phyloP scores from a whole-genome alignment of 805 yeast species.

The Isabelozyma gotoi region DNA sequence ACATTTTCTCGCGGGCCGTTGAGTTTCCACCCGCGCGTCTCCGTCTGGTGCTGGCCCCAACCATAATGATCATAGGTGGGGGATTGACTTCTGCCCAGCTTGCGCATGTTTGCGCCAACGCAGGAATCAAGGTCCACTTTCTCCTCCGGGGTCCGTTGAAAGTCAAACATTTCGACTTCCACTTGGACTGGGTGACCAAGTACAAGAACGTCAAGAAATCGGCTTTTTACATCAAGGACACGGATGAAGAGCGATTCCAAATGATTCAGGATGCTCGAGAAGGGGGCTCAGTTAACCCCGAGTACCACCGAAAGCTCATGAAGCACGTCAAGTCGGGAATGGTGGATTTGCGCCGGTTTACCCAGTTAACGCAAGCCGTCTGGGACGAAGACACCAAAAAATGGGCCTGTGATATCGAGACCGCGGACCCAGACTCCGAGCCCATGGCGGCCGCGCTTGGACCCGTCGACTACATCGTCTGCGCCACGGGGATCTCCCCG shows the following conservation, averaged over 20 bases:
- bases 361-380: constrained; percentile 21
- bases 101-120: constrained; percentile 34
- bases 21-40: constrained; percentile 20
- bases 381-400: constrained; percentile 22
- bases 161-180: constrained; percentile 48
- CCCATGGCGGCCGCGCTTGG: constrained; percentile 1
- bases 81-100: constrained; percentile 48
- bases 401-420: constrained; percentile 20
- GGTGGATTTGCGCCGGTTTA: constrained; percentile 25
- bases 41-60: constrained; percentile 9
- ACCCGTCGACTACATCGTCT: constrained; percentile 33
- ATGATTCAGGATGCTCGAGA: constrained; percentile 43
- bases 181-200: constrained; percentile 51
- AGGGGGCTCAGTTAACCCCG: constrained; percentile 49
- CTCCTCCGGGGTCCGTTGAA: constrained; percentile 37
- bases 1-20: constrained; percentile 25
- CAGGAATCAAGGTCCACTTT: constrained; percentile 33
- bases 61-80: constrained; percentile 43
- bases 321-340: constrained; percentile 29
- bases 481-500: constrained; percentile 42
- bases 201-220: constrained; percentile 45
- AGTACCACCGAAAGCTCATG: constrained; percentile 32
- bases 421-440: constrained; percentile 5
- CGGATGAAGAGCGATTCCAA: constrained; percentile 40
- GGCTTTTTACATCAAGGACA: constrained; percentile 41